A percentile compares a stretch with the other conserved stretches of the same genome.
Evolutionary conservation across 2,329 filamentous ascomycete genomes (phyloP).

Genomic region (Alternaria ventricosa): DNA sequence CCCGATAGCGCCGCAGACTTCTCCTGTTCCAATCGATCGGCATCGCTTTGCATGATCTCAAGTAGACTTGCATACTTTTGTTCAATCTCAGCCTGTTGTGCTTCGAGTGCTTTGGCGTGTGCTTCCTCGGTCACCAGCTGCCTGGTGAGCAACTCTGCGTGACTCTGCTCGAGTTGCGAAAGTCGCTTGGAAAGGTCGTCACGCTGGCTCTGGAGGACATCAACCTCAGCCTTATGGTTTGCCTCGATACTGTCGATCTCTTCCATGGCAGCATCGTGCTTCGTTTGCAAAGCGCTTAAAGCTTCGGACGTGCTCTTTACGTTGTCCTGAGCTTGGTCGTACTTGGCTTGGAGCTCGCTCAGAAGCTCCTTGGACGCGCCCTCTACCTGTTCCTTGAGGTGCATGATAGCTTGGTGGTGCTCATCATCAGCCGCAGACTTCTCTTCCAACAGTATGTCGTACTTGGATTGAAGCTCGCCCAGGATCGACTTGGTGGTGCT

Average conservation of each 20-base stretch:
- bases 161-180: constrained; percentile 29
- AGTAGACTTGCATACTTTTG: constrained; percentile 38
- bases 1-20: constrained; percentile 30
- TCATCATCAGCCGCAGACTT: constrained; percentile 16
- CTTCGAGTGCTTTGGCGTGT: constrained; percentile 32
- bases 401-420: not conserved
- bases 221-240: constrained; percentile 27
- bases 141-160: constrained; percentile 23
- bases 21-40: constrained; percentile 35
- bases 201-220: constrained; percentile 22
- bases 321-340: constrained; percentile 14
- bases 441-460: constrained; percentile 25
- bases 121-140: constrained; percentile 24
- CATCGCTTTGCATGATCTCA: constrained; percentile 36
- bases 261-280: constrained; percentile 20
- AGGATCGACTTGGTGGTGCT: constrained; percentile 1
- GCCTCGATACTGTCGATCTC: constrained; percentile 27
- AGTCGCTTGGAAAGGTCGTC: constrained; percentile 29
- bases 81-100: constrained; percentile 38
- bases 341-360: constrained; percentile 18
- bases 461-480: constrained; percentile 19
- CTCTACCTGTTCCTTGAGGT: constrained; percentile 1
- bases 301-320: constrained; percentile 3
- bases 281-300: constrained; percentile 14
- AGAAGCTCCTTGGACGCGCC: constrained; percentile 5